phyloP scores from a whole-genome alignment of 768 basidiomycete species.

The Gautieria morchelliformis region DNA sequence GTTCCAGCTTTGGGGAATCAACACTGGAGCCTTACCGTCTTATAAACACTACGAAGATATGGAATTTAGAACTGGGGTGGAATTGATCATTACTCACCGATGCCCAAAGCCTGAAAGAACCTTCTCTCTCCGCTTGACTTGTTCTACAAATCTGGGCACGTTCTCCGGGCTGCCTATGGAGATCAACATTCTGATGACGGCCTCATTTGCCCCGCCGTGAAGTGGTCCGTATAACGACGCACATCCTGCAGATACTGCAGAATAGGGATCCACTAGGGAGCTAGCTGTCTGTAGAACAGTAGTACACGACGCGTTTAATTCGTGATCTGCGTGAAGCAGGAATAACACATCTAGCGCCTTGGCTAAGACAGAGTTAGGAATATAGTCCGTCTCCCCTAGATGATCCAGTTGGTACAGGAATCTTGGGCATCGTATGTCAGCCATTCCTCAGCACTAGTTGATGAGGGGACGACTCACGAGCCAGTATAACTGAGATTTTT shows the following conservation, averaged over 20 bases:
- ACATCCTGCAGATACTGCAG: slow-evolving; percentile 77
- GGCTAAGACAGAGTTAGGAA: slow-evolving; percentile 74
- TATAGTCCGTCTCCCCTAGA: slow-evolving; percentile 60
- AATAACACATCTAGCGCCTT: slow-evolving; percentile 85
- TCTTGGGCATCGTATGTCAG: slow-evolving; percentile 22
- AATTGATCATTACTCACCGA: slow-evolving; percentile 34
- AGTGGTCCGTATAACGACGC: slow-evolving; percentile 79
- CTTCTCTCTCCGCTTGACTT: slow-evolving; percentile 81
- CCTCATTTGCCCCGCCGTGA: slow-evolving; percentile 86
- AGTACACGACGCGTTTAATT: slow-evolving; percentile 78
- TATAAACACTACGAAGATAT: slow-evolving; percentile 45
- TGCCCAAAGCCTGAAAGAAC: slow-evolving; percentile 89
- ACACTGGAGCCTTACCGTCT: slow-evolving; percentile 38
- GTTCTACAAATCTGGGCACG: slow-evolving; percentile 76
- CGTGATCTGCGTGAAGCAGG: slow-evolving; percentile 84
- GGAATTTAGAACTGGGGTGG: neutral
- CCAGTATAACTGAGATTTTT: slow-evolving; percentile 76
- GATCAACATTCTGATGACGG: slow-evolving; percentile 88
- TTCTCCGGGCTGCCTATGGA: slow-evolving; percentile 83
- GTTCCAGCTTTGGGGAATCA: neutral
- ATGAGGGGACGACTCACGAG: slow-evolving; percentile 39
- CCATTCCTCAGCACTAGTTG: neutral
- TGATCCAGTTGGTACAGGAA: slow-evolving; percentile 92
- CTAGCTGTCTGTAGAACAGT: slow-evolving; percentile 83
- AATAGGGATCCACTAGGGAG: slow-evolving; percentile 86